Conservation (phyloP, 352 stramenopile genomes). For the Sclerospora graminicola region DNA sequence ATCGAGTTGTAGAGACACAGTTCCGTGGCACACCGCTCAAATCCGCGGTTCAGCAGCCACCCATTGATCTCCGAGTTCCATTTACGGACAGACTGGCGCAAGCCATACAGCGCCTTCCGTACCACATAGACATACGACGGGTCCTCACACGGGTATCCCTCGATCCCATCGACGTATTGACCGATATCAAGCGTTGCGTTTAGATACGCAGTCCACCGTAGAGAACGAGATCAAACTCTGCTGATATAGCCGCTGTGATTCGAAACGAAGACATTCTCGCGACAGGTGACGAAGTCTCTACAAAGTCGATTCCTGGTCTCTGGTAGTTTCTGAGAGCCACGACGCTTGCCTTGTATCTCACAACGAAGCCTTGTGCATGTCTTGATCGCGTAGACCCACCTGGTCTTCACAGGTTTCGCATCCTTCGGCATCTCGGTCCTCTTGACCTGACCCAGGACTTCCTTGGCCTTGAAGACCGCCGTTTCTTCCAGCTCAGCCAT, state of each 20-base stretch:
- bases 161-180: slow-evolving; percentile 5
- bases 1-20: slow-evolving; percentile 13
- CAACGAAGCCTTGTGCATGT: neutral
- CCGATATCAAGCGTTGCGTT: slow-evolving; percentile 6
- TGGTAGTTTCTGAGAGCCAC: slow-evolving; percentile 1
- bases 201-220: slow-evolving; percentile 9
- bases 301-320: slow-evolving; percentile 6
- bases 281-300: slow-evolving; percentile 4
- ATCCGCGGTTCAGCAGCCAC: slow-evolving; percentile 7
- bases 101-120: slow-evolving; percentile 11
- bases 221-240: neutral
- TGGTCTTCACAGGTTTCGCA: slow-evolving; percentile 2
- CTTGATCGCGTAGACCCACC: slow-evolving; percentile 7
- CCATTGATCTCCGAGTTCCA: slow-evolving; percentile 12
- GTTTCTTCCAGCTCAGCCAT: slow-evolving; percentile 1
- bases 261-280: slow-evolving; percentile 5
- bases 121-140: slow-evolving; percentile 6
- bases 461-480: neutral
- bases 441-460: neutral
- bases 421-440: neutral
- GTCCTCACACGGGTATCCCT: slow-evolving; percentile 9
- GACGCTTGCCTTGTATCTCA: slow-evolving; percentile 1
- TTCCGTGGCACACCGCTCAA: slow-evolving; percentile 4
- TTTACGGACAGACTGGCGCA: slow-evolving; percentile 9
- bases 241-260: slow-evolving; percentile 1